A percentile compares a stretch with the other conserved stretches of the same genome.
phyloP scores from a whole-genome alignment of 148 eudicot genomes.

The Vaccinium corymbosum region DNA sequence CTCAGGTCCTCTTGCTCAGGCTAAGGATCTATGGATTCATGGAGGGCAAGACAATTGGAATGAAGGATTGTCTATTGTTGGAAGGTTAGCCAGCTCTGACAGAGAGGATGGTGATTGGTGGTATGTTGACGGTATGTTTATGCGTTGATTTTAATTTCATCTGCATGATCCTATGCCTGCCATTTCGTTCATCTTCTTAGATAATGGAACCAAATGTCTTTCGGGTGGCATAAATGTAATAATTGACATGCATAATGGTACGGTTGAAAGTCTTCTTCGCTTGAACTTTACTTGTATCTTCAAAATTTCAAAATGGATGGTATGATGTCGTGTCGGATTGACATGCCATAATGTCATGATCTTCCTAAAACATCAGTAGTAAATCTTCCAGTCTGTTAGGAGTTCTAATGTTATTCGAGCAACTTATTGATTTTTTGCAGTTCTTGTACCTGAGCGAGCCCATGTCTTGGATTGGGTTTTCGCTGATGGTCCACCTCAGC shows the following conservation, averaged over 20 bases:
- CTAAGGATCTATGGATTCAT: constrained; percentile 82
- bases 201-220: background rate
- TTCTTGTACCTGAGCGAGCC: constrained; percentile 78
- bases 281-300: background rate
- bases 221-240: constrained; percentile 3
- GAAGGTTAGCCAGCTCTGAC: constrained; percentile 58
- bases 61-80: constrained; percentile 68
- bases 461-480: constrained; percentile 92
- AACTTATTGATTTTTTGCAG: constrained; percentile 39
- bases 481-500: constrained; percentile 92
- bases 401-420: constrained; percentile 1
- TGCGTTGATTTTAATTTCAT: background rate
- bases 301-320: background rate
- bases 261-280: background rate
- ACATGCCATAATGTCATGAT: background rate
- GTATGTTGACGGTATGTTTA: constrained; percentile 7
- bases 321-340: background rate
- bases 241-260: constrained; percentile 4
- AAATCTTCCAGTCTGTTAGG: background rate
- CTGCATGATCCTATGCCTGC: background rate
- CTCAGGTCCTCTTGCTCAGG: constrained; percentile 79
- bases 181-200: background rate
- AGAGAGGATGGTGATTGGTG: constrained; percentile 42
- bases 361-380: background rate
- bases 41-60: constrained; percentile 89